phyloP scores from a whole-genome alignment of 139 green algal species.

The Coccomyxa sp. region DNA sequence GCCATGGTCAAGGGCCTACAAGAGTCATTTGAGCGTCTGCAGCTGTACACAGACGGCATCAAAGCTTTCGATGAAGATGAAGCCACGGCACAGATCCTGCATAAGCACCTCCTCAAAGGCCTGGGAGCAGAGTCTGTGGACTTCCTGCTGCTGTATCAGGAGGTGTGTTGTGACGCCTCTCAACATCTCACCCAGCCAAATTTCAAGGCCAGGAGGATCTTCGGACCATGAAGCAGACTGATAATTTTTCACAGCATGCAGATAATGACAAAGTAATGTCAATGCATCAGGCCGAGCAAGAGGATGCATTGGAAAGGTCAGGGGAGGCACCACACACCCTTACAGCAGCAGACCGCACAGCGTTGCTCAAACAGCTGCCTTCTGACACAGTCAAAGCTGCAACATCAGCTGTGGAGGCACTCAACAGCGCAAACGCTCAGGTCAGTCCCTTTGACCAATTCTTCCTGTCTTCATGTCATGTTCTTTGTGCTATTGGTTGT shows the following conservation, averaged over 20 bases:
- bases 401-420: slow-evolving; percentile 19
- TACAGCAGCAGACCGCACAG: slow-evolving; percentile 25
- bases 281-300: no score
- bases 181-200: no score
- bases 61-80: slow-evolving; percentile 46
- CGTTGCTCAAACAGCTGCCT: slow-evolving; percentile 25
- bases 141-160: slow-evolving; percentile 52
- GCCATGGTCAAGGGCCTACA: slow-evolving; percentile 23
- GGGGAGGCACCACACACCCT: background rate
- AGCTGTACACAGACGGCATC: slow-evolving; percentile 56
- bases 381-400: slow-evolving; percentile 26
- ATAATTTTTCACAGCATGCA: no score
- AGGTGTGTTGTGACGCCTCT: background rate
- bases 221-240: no score
- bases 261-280: no score
- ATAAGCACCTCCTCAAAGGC: slow-evolving; percentile 63
- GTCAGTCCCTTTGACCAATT: no score
- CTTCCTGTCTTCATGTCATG: no score
- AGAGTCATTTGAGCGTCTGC: slow-evolving; percentile 39
- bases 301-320: no score
- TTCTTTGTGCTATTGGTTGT: no score
- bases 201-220: no score
- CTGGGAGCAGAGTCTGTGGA: slow-evolving; percentile 47
- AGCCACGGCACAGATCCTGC: slow-evolving; percentile 25
- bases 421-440: slow-evolving; percentile 19